Evolutionary conservation across 2,329 filamentous ascomycete species (phyloP).

Genomic region (Stemphylium beticola): DNA sequence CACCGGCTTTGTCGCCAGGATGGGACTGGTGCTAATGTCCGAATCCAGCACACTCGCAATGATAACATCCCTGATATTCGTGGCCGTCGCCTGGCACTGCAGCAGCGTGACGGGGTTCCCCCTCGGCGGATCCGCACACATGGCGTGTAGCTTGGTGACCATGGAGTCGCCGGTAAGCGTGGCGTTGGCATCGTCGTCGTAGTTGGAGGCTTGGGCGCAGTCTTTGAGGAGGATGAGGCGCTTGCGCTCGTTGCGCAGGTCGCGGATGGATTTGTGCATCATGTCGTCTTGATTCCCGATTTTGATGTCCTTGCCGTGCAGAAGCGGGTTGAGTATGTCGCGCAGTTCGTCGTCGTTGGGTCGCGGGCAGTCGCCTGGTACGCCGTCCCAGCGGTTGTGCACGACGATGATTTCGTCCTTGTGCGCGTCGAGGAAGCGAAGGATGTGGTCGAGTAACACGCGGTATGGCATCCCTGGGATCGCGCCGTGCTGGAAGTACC

Average conservation of each 20-base stretch:
- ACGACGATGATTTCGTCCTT: conserved; percentile 56
- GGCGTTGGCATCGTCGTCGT: conserved; percentile 42
- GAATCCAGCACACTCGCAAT: conserved; percentile 54
- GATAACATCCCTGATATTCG: conserved; percentile 57
- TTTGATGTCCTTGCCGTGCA: conserved; percentile 23
- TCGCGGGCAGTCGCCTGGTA: conserved; percentile 54
- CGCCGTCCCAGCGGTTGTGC: conserved; percentile 60
- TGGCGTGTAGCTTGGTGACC: conserved; percentile 30
- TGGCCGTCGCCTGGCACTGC: conserved; percentile 61
- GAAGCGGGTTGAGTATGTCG: conserved; percentile 47
- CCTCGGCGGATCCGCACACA: conserved; percentile 25
- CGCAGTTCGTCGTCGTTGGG: conserved; percentile 52
- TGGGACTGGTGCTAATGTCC: conserved; percentile 53
- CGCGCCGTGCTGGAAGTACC: conserved; percentile 60
- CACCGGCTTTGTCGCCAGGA: conserved; percentile 58
- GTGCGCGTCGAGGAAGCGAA: conserved; percentile 52
- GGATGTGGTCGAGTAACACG: conserved; percentile 51
- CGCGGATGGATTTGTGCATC: conserved; percentile 28
- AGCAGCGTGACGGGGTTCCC: conserved; percentile 35
- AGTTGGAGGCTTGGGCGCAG: conserved; percentile 37
- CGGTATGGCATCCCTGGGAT: conserved; percentile 59
- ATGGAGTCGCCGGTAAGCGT: conserved; percentile 41
- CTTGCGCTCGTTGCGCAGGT: conserved; percentile 33
- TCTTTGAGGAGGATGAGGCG: conserved; percentile 37
- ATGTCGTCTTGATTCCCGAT: conserved; percentile 38